Percentiles rank a stretch among this genome's conserved stretches.
phyloP scores from a whole-genome alignment of 1,139 yeast species.

The Hansenula sp. region DNA sequence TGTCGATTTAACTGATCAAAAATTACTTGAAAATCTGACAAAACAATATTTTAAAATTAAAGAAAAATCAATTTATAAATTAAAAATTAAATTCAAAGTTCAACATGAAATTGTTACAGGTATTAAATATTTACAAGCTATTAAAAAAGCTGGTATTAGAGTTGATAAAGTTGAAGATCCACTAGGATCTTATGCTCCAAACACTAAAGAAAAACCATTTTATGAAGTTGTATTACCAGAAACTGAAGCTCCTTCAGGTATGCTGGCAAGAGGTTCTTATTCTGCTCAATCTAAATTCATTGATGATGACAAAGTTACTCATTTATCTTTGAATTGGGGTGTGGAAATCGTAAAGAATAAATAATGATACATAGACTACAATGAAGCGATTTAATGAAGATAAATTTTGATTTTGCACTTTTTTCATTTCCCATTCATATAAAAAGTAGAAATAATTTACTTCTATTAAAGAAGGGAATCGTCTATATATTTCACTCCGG shows the following conservation, averaged over 20 bases:
- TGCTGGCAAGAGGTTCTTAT: conserved; percentile 84
- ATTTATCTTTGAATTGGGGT: conserved; percentile 80
- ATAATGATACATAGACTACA: conserved; percentile 1
- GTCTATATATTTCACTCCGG: neutral
- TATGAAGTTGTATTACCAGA: conserved; percentile 77
- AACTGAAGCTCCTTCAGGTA: conserved; percentile 89
- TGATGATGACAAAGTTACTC: conserved; percentile 80
- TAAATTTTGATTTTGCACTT: too few species aligned
- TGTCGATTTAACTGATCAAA: conserved; percentile 57
- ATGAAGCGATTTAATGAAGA: too few species aligned
- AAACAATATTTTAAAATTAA: conserved; percentile 68
- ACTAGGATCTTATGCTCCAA: conserved; percentile 87
- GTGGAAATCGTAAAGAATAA: conserved; percentile 56
- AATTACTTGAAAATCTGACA: conserved; percentile 43
- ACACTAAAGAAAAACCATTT: conserved; percentile 74
- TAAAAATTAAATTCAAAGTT: conserved; percentile 73
- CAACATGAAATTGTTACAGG: conserved; percentile 94
- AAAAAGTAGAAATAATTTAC: too few species aligned
- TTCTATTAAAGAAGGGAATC: too few species aligned
- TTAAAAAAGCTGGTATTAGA: conserved; percentile 82
- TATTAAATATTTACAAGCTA: conserved; percentile 76
- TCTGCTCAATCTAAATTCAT: conserved; percentile 77
- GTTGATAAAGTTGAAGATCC: conserved; percentile 87
- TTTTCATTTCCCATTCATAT: too few species aligned
- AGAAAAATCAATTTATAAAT: conserved; percentile 72